Base-by-base conservation (phyloP, 768 basidiomycete genomes). In the Podaxis sp. region DNA sequence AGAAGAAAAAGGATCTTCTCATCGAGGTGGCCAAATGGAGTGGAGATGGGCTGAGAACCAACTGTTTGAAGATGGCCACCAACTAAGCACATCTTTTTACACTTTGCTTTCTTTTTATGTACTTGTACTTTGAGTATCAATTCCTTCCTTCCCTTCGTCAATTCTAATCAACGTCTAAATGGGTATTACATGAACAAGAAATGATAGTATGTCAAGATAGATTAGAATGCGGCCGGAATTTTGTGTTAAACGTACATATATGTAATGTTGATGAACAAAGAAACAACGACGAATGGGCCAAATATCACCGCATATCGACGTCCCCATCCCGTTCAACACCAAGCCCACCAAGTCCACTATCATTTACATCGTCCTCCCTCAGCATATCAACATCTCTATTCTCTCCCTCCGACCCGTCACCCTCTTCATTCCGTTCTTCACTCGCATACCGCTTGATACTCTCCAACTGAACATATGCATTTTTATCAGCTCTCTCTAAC, bases 1-100 rank as follows among this genome's bases (percentile, higher is more conserved):
- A 90, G 61, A 91, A 89, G 72, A 94, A 93, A 71, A 83, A 85
- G 46, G 82, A 84, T 23, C 75, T 93, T 35, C 75, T 93, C 28
- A 65, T 90, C 13, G 86, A 91, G 62, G 90, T 91, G 0, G 87
- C 90, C 13, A 89, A 89, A 69, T 93, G 90, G 90, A 90, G 89
- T 62, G 91, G 91, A 6, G 91, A 94, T 71, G 92, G 91, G 0
- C 71, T 93, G 66, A 86, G 81, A 65, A 85, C 87, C 18, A 82
- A 83, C 37, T 91, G 89, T 68, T 74, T 93, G 67, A 93, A 93
- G 73, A 83, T 93, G 83, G 87, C 90, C 23, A 76, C 84, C 18
- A 85, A 74, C 64, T 84, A 69, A 71, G 25, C 47, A 4, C 25
- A 37, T 36, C 18, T 23, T 48, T 48, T 48, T 23, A 48, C 21